Evolutionary conservation across 148 eudicot genomes (phyloP).

Genomic region (Rhododendron mucronatum): DNA sequence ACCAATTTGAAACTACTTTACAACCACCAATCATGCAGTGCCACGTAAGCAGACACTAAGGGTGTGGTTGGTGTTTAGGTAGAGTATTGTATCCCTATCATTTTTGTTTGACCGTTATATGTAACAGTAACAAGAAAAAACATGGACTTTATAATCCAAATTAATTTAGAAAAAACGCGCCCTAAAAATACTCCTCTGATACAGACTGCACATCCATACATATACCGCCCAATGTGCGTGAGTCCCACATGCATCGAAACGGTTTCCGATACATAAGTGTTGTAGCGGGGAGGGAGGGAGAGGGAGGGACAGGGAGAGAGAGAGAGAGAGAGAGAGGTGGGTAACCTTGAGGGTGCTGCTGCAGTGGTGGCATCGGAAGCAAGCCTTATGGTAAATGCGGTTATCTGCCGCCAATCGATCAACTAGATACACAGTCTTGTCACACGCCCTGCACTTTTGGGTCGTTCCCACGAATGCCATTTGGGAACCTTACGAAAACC

Average conservation of each 20-base stretch:
- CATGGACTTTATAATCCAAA: too few species aligned
- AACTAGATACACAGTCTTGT: constrained; percentile 73
- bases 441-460: constrained; percentile 69
- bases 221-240: background rate
- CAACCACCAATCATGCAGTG: too few species aligned
- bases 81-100: too few species aligned
- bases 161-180: too few species aligned
- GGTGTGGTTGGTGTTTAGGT: too few species aligned
- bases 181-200: too few species aligned
- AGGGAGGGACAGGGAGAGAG: background rate
- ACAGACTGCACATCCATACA: too few species aligned
- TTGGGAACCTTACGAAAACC: background rate
- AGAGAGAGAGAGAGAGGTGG: background rate
- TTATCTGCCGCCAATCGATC: constrained; percentile 62
- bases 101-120: too few species aligned
- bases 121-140: too few species aligned
- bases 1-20: too few species aligned
- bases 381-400: constrained; percentile 65
- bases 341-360: constrained; percentile 77
- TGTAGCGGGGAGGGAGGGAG: background rate
- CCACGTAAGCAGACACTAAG: too few species aligned
- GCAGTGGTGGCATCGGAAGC: constrained; percentile 90
- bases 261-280: background rate
- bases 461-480: constrained; percentile 55
- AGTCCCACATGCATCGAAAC: background rate